Evolutionary conservation across 2,329 filamentous ascomycete genomes (phyloP).

Genomic region (Claviceps sorghi): DNA sequence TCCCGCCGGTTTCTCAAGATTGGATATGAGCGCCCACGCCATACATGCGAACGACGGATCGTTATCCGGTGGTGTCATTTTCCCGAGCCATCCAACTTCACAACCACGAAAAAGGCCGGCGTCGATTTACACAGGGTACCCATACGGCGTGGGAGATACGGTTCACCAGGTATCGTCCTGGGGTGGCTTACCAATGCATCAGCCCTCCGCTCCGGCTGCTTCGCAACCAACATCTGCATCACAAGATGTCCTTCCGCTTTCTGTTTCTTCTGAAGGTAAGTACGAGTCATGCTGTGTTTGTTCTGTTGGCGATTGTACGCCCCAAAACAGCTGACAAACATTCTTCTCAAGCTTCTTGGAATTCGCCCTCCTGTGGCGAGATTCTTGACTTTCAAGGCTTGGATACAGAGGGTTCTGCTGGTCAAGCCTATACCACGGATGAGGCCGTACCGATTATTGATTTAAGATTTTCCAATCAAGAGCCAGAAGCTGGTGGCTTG

Average conservation of each 20-base stretch:
- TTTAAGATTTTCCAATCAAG: conserved; percentile 35
- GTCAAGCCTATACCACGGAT: conserved; percentile 47
- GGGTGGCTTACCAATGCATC: conserved; percentile 2
- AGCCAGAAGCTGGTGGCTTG: conserved; percentile 33
- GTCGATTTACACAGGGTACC: conserved; percentile 5
- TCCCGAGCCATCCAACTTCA: conserved; percentile 7
- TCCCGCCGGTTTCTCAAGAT: not conserved
- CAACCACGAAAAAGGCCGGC: conserved; percentile 7
- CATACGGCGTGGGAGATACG: conserved; percentile 7
- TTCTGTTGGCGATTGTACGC: not conserved
- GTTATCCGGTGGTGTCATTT: conserved; percentile 5
- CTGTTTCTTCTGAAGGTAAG: conserved; percentile 4
- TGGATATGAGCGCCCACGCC: conserved; percentile 4
- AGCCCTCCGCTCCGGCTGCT: not conserved
- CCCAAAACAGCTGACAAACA: not conserved
- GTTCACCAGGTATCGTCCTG: conserved; percentile 6
- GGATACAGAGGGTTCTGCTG: conserved; percentile 44
- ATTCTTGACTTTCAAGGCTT: conserved; percentile 39
- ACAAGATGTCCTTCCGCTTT: conserved; percentile 4
- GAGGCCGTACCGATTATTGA: conserved; percentile 49
- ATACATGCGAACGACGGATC: conserved; percentile 6
- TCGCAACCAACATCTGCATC: conserved; percentile 8
- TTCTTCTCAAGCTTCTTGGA: conserved; percentile 23
- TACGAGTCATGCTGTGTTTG: not conserved
- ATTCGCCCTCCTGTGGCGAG: conserved; percentile 42